Evolutionary conservation across 2,329 filamentous ascomycete genomes (phyloP).

Genomic region (Neophaeococcomyces mojaviensis): DNA sequence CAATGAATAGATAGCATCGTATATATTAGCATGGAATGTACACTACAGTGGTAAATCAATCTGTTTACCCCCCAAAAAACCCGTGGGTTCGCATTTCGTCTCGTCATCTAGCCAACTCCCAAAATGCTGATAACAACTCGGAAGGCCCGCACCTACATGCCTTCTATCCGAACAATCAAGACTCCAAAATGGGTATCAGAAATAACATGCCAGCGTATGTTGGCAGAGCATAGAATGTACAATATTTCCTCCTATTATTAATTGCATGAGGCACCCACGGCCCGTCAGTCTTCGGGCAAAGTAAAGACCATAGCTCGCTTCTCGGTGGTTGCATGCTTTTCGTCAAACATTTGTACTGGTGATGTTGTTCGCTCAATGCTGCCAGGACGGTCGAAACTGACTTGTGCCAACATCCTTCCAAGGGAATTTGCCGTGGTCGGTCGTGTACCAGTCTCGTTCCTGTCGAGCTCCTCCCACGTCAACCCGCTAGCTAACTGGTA

Average conservation of each 20-base stretch:
- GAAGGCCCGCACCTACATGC: too few relatives aligned
- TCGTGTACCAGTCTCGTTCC: conserved; percentile 11
- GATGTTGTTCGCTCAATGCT: conserved; percentile 10
- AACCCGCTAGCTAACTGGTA: conserved; percentile 35
- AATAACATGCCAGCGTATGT: not conserved
- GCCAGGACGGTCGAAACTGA: conserved; percentile 18
- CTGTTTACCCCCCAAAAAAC: too few relatives aligned
- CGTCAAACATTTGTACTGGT: conserved; percentile 17
- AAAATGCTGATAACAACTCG: too few relatives aligned
- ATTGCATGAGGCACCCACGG: not conserved
- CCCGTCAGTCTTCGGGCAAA: conserved; percentile 16
- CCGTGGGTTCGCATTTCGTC: too few relatives aligned
- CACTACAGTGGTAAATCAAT: too few relatives aligned
- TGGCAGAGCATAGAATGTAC: not conserved
- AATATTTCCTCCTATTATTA: too few relatives aligned
- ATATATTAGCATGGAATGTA: too few relatives aligned
- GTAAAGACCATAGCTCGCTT: conserved; percentile 12
- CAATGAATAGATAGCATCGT: too few relatives aligned
- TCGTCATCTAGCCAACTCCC: too few relatives aligned
- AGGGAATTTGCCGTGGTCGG: conserved; percentile 13
- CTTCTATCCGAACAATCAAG: too few relatives aligned
- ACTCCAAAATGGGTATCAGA: conserved; percentile 1
- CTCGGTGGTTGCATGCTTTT: conserved; percentile 10
- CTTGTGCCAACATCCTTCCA: conserved; percentile 16
- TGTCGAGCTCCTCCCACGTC: conserved; percentile 25